These are phyloP conservation scores for Epichloe coenophiala DNA, from an alignment of 2,329 filamentous ascomycete genomes.

Conservation along the genomic window DNA sequence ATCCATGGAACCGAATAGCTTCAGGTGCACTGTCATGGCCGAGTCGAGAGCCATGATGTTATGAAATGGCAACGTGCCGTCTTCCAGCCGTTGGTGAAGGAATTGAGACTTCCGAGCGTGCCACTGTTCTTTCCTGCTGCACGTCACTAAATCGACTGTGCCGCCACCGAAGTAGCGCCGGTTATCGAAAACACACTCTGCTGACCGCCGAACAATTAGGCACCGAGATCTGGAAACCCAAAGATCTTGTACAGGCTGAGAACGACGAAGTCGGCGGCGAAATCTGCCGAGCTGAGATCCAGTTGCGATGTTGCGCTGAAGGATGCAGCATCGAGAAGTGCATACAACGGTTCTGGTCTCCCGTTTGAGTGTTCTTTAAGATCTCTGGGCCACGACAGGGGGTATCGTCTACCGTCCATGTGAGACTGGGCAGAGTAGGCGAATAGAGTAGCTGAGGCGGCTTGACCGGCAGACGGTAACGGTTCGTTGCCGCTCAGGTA, in stretches of 20 bases:
- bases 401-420: constrained; percentile 69
- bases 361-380: constrained; percentile 23
- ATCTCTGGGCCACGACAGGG: constrained; percentile 54
- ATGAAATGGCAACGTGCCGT: constrained; percentile 84
- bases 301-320: constrained; percentile 65
- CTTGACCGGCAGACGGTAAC: constrained; percentile 11
- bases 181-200: constrained; percentile 47
- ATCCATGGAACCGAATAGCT: constrained; percentile 59
- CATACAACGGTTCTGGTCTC: constrained; percentile 33
- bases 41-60: constrained; percentile 71
- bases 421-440: constrained; percentile 89
- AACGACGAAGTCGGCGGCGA: constrained; percentile 70
- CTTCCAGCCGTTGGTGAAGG: constrained; percentile 73
- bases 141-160: constrained; percentile 81
- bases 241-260: constrained; percentile 97
- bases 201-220: constrained; percentile 66
- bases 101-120: constrained; percentile 60
- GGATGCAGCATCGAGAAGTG: constrained; percentile 73
- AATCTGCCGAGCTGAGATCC: constrained; percentile 46
- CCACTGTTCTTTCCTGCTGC: constrained; percentile 59
- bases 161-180: constrained; percentile 86
- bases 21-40: constrained; percentile 55
- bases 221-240: constrained; percentile 84
- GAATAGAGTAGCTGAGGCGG: constrained; percentile 35
- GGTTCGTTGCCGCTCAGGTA: constrained; percentile 42